Evolutionary conservation across 177 flowering plant species (phyloP).

Genomic region (Vitis hybrid): DNA sequence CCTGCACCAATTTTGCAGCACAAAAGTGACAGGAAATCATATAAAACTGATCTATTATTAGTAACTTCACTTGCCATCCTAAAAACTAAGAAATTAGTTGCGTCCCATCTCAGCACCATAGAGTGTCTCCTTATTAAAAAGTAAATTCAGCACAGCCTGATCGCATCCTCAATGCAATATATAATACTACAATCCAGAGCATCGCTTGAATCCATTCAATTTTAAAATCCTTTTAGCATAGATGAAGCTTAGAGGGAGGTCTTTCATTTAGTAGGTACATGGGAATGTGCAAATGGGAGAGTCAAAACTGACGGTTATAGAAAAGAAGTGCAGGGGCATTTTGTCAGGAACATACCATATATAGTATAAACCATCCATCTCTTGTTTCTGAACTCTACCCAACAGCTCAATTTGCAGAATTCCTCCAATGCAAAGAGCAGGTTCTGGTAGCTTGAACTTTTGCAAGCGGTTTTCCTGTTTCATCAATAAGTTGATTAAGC

Average conservation of each 20-base stretch:
- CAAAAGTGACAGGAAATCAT: too few relatives aligned
- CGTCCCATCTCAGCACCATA: too few relatives aligned
- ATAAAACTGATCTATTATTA: too few relatives aligned
- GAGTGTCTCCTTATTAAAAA: too few relatives aligned
- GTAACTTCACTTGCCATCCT: too few relatives aligned
- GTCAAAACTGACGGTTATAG: neutral
- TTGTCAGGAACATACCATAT: conserved; percentile 36
- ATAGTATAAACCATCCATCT: conserved; percentile 58
- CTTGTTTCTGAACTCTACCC: conserved; percentile 68
- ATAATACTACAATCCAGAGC: neutral
- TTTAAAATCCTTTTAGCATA: neutral
- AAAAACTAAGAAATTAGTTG: too few relatives aligned
- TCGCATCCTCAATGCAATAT: too few relatives aligned
- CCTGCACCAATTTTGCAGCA: too few relatives aligned
- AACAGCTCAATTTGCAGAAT: conserved; percentile 58
- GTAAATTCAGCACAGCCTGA: too few relatives aligned
- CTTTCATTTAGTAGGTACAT: neutral
- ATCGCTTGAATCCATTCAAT: neutral
- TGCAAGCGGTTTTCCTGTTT: conserved; percentile 62
- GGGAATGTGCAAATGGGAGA: neutral
- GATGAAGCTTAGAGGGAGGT: neutral
- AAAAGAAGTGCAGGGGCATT: neutral
- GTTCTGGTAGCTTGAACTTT: conserved; percentile 63
- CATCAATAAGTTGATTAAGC: neutral
- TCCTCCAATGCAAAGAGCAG: conserved; percentile 65